These are phyloP conservation scores for Cyamopsis tetragonoloba DNA, from an alignment of 306 rosid genomes.

Conservation along the genomic window DNA sequence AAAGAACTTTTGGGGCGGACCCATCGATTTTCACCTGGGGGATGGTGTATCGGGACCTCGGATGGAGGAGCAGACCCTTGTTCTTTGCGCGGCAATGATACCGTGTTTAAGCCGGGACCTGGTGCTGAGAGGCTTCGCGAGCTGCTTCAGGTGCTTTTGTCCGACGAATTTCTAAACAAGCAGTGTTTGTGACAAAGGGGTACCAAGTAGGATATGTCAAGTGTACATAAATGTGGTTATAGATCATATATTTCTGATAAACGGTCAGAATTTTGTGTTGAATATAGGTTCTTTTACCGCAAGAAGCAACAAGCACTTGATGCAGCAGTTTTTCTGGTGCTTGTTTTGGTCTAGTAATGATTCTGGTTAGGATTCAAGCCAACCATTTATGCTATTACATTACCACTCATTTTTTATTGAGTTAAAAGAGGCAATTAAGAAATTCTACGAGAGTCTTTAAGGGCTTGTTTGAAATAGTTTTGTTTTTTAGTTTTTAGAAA, in stretches of 20 bases:
- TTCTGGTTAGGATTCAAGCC: constrained; percentile 1
- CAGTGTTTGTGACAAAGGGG: constrained; percentile 58
- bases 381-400: constrained; percentile 25
- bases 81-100: constrained; percentile 59
- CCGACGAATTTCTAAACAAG: constrained; percentile 57
- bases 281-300: constrained; percentile 23
- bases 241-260: constrained; percentile 36
- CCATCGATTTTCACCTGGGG: constrained; percentile 69
- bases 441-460: too few species aligned
- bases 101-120: constrained; percentile 67
- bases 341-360: constrained; percentile 19
- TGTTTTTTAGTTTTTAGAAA: too few species aligned
- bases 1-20: constrained; percentile 73
- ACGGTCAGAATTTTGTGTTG: constrained; percentile 39
- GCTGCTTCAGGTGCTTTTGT: constrained; percentile 53
- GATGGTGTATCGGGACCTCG: constrained; percentile 72
- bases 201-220: constrained; percentile 31
- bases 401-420: constrained; percentile 16
- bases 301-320: constrained; percentile 34
- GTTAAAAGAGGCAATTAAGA: constrained; percentile 9
- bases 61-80: constrained; percentile 76
- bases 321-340: constrained; percentile 25
- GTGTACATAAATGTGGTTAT: constrained; percentile 55
- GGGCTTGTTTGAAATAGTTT: too few species aligned
- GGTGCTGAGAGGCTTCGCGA: constrained; percentile 69